Conservation (phyloP, 2,329 filamentous ascomycete genomes). For the Aulographum hederae region DNA sequence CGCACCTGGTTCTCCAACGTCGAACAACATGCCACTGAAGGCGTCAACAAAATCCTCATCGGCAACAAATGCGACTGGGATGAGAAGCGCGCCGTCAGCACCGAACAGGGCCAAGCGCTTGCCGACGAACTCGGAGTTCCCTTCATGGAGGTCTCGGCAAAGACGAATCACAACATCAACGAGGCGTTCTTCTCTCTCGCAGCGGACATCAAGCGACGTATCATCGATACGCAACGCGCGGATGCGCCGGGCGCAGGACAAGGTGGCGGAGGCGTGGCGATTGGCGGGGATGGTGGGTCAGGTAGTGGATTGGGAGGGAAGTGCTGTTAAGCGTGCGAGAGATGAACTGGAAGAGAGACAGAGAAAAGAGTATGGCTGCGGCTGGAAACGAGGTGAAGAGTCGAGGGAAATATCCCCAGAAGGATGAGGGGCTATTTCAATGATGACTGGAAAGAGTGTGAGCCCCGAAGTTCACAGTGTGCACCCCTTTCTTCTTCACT, state of each 20-base stretch:
- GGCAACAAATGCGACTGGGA: conserved; percentile 99
- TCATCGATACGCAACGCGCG: conserved; percentile 82
- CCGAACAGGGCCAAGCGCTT: conserved; percentile 79
- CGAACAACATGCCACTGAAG: conserved; percentile 93
- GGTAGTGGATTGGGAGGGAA: conserved; percentile 1
- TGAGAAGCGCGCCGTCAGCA: conserved; percentile 89
- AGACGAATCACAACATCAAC: conserved; percentile 99
- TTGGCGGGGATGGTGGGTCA: neutral
- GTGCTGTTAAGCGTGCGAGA: conserved; percentile 1
- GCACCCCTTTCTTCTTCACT: too few relatives aligned
- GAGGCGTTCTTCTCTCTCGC: conserved; percentile 95
- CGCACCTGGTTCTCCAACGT: conserved; percentile 99
- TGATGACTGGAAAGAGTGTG: too few relatives aligned
- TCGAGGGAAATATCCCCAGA: too few relatives aligned
- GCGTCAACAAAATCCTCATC: conserved; percentile 98
- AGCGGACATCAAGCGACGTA: conserved; percentile 92
- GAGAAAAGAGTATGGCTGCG: too few relatives aligned
- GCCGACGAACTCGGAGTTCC: conserved; percentile 93
- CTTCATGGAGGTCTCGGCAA: conserved; percentile 95
- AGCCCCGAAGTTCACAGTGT: too few relatives aligned
- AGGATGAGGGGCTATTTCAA: too few relatives aligned
- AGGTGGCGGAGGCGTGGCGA: too few relatives aligned
- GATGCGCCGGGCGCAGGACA: conserved; percentile 27
- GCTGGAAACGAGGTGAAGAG: too few relatives aligned
- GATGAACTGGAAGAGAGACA: too few relatives aligned